Evolutionary conservation across 2,329 filamentous ascomycete species (phyloP), one percentile per base, ranked within the genome.

Genomic region (Epichloe sylvatica): DNA sequence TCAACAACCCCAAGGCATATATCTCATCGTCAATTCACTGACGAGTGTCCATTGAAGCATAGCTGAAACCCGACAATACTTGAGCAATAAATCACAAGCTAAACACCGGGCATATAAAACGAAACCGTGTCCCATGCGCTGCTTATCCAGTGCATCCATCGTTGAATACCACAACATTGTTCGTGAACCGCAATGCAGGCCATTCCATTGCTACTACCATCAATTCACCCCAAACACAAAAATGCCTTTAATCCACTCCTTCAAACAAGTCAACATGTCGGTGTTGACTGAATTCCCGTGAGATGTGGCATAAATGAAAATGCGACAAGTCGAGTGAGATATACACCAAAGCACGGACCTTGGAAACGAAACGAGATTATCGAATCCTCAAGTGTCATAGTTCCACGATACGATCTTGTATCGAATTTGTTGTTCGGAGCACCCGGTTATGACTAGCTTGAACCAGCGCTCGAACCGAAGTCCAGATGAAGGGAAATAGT

Each of bases 401-500:
- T 54, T 62, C 57, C 38, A 64, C 53, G 23, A 58, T 53, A 46
- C 56, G 60, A 25, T 56, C 58, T 12, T 57, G 55, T 23, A 53
- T 52, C 21, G 52, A 57, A 36, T 59, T 56, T 45, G 61, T 55
- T 51, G 60, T 49, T 25, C 65, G 57, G 33, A 52, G 50, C 6
- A 52, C 52, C 19, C 53, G 52, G 38, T 47, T 50, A 13, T 56
- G 54, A 45, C 61, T 61, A 38, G 57, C 58, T 38, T 64, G 60
- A 15, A 59, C 54, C 37, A 67, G 54, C 15, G 64, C 61, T 33
- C 61, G 62, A 34, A 59, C 53, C 34, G 66, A 66, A 25, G 62
- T 59, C 58, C 58, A 67, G 5, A 61, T 52, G 37, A 67, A 62
- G 4, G 61, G 57, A 48, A 69, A 67, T 7, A 75, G 67, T 47